These are phyloP conservation scores for Sanguinoderma infundibulare DNA, from an alignment of 1,284 basidiomycete species.

Conservation along the genomic window DNA sequence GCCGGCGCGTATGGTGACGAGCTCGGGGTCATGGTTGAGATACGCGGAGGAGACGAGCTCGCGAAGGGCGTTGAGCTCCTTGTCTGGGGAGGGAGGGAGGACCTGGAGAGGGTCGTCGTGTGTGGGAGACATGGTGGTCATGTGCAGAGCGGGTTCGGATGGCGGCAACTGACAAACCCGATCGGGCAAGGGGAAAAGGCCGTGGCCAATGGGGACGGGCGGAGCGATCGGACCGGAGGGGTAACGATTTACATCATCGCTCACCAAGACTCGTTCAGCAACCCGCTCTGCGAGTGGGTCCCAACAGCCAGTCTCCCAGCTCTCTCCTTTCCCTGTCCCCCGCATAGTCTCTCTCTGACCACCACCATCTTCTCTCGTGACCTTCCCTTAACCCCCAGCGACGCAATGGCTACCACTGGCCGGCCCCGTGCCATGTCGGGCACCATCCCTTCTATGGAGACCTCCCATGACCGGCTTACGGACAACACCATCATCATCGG, in stretches of 20 bases:
- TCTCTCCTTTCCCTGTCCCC: slow-evolving; percentile 5
- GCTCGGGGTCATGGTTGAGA: slow-evolving; percentile 51
- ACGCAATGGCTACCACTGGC: slow-evolving; percentile 26
- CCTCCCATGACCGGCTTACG: slow-evolving; percentile 70
- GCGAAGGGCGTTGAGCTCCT: slow-evolving; percentile 61
- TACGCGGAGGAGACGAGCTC: slow-evolving; percentile 57
- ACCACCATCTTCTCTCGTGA: slow-evolving; percentile 16
- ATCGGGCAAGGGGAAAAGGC: slow-evolving; percentile 1
- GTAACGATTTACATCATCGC: slow-evolving; percentile 27
- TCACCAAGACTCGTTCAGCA: slow-evolving; percentile 22
- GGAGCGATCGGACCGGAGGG: slow-evolving; percentile 20
- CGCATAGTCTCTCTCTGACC: slow-evolving; percentile 11
- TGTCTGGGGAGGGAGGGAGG: slow-evolving; percentile 43
- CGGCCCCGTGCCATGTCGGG: slow-evolving; percentile 64
- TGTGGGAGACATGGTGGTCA: slow-evolving; percentile 28
- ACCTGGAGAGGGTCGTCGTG: slow-evolving; percentile 18
- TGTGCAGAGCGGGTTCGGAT: slow-evolving; percentile 18
- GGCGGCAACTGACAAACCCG: not conserved
- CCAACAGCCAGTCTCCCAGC: not conserved
- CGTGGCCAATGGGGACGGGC: slow-evolving; percentile 17
- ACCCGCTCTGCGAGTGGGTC: slow-evolving; percentile 1
- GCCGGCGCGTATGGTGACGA: slow-evolving; percentile 65
- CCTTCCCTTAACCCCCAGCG: slow-evolving; percentile 8
- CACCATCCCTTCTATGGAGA: slow-evolving; percentile 88
- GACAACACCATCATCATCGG: slow-evolving; percentile 90